Evolutionary conservation across 2,329 filamentous ascomycete genomes (phyloP), one percentile per base, ranked within the genome.

Genomic region (Pseudofabraea citricarpa): DNA sequence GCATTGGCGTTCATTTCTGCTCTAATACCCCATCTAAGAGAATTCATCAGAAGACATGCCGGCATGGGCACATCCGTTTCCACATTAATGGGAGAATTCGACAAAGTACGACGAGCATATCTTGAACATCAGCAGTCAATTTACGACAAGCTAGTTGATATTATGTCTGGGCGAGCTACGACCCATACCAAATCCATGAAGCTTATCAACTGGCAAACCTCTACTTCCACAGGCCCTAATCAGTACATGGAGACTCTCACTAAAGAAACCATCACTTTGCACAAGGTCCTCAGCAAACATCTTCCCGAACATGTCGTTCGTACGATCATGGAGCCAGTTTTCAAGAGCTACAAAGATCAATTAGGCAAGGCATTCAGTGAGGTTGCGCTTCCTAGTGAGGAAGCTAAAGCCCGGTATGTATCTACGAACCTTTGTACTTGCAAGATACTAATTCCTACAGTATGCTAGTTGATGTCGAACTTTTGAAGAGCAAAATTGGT

Each of bases 1-100:
- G 87, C 90, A 0, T 68, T 97, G 16, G 85, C 85, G 35, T 96
- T 98, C 62, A 81, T 95, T 36, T 86, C 90, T 19, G 82, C 88
- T 0, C 72, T 97, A 2, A 83, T 95, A 4, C 91, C 93, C 0
- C 90, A 97, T 60, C 77, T 96, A 21, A 82, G 91, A 35, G 93
- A 97, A 65, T 95, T 94, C 55, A 81, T 94, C 18, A 84, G 93
- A 9, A 81, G 93, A 2, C 87, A 95, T 56, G 66, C 65, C 2
- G 72, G 71, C 8, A 70, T 72, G 0, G 73, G 72, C 5, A 52
- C 65, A 4, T 71, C 70, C 15, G 72, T 74, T 20, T 73, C 78
- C 2, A 63, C 70, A 15, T 65, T 90, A 20, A 87, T 60, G 57
- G 56, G 50, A n/a, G 59, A 60, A 36, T 59, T 60, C 43, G 56